Evolutionary conservation across 1,284 basidiomycete genomes (phyloP), one percentile per base, ranked within the genome.

Genomic region (Fomes fomentarius): DNA sequence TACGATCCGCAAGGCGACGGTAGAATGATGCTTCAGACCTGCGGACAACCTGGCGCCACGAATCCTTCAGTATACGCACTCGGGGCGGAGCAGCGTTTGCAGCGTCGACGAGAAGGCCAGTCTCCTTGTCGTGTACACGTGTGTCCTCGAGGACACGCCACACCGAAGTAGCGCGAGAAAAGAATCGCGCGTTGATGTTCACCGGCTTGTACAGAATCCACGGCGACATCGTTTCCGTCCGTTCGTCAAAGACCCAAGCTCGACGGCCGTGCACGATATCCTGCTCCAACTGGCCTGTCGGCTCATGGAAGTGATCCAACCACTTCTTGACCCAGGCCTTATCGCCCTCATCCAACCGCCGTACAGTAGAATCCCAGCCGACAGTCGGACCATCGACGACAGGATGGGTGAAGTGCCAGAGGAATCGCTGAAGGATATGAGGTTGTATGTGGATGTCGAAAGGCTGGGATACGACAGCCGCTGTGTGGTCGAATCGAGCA

Each of bases 81-180:
- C 28, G 28, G 6, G 28, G 28, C 28, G n/a, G n/a, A n/a, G 25
- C 25, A 1, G 41, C 25, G 14, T 25, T 22, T 14, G 8, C 22
- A 6, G 17, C 14, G 17, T 30, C 21, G 7, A 28, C 33, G 3
- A 4, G 14, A 12, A 5, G 6, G 10, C 10, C n/a, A 10, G 34
- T n/a, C 5, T 11, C n/a, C 5, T 8, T 6, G 34, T 11, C n/a
- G 5, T 8, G 34, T 8, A 35, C 0, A 3, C 55, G 50, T 3
- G 40, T 51, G 21, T 58, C 48, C 17, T 47, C 45, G 5, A 58
- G 38, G 0, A 31, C 52, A 2, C 38, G n/a, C 56, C 56, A 60
- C 9, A 58, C 54, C 5, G 50, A 54, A 1, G 61, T 60, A 0
- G 58, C 49, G 0, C 58, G 53, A 4, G 58, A 60, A 43, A 63